Evolutionary conservation across 73 alveolate genomes (phyloP).

Genomic region (Tetrahymena borealis): DNA sequence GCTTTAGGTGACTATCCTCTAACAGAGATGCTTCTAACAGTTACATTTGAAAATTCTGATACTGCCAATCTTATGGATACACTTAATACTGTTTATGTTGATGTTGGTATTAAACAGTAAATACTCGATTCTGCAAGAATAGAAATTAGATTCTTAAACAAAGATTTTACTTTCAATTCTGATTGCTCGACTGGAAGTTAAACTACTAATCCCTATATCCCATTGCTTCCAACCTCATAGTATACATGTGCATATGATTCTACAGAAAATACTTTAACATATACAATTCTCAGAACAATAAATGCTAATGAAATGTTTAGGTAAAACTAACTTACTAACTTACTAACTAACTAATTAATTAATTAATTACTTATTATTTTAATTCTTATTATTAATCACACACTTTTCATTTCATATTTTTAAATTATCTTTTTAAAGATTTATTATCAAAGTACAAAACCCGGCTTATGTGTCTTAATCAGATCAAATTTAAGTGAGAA

Average conservation of each 20-base stretch:
- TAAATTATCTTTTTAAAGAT: too few species aligned
- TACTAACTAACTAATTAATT: too few species aligned
- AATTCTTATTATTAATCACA: too few species aligned
- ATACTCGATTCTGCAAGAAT: not conserved
- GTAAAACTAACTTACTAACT: too few species aligned
- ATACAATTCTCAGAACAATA: not conserved
- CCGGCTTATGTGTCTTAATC: constrained; percentile 9
- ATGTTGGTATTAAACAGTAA: not conserved
- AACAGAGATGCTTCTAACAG: not conserved
- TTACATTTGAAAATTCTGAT: not conserved
- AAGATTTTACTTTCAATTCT: not conserved
- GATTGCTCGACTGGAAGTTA: not conserved
- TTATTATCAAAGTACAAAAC: constrained; percentile 1
- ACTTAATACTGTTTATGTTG: not conserved
- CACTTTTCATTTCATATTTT: too few species aligned
- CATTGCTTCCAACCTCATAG: not conserved
- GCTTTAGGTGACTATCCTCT: not conserved
- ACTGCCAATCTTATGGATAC: not conserved
- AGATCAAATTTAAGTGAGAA: not conserved
- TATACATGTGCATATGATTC: not conserved
- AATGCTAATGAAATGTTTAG: not conserved
- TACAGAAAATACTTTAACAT: not conserved
- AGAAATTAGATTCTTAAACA: not conserved
- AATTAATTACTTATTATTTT: too few species aligned
- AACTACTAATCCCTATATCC: not conserved